Conservation (phyloP, 306 rosid species). For the Astragalus glycyphyllos region DNA sequence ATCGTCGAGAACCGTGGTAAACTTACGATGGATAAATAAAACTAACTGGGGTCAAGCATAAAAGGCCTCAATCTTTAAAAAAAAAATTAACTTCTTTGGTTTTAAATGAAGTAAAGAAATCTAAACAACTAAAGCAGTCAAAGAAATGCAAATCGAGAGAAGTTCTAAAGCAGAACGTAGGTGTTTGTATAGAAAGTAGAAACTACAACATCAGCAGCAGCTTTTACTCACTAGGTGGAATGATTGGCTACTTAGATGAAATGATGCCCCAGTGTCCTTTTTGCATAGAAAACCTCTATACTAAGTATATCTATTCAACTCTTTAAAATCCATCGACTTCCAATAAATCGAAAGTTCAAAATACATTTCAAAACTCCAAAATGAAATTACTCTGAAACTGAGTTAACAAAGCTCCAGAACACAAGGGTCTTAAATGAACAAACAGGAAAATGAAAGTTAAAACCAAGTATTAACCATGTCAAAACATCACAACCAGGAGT, state of each 20-base stretch:
- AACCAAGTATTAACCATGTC: background rate
- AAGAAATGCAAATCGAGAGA: background rate
- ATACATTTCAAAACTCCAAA: conserved; percentile 28
- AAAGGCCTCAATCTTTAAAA: background rate
- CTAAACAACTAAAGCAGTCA: background rate
- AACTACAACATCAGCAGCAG: conserved; percentile 11
- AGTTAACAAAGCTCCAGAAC: conserved; percentile 1
- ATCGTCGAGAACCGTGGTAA: conserved; percentile 33
- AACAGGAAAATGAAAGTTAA: conserved; percentile 7
- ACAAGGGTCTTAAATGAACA: background rate
- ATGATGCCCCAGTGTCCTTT: background rate
- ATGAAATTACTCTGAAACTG: background rate
- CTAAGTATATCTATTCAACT: background rate
- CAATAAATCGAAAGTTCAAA: background rate
- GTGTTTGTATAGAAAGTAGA: conserved; percentile 2
- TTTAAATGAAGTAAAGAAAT: conserved; percentile 1
- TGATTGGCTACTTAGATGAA: background rate
- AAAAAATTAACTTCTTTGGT: background rate
- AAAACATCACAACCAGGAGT: conserved; percentile 27
- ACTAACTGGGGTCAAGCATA: conserved; percentile 11
- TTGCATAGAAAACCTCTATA: conserved; percentile 20
- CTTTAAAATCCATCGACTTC: background rate
- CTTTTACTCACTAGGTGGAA: background rate
- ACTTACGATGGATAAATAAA: conserved; percentile 20
- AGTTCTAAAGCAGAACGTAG: background rate